Percentiles rank a stretch among this genome's conserved stretches.
Evolutionary conservation across 192 early-diverging fungal species (phyloP).

Genomic region (Cladochytrium replicatum): DNA sequence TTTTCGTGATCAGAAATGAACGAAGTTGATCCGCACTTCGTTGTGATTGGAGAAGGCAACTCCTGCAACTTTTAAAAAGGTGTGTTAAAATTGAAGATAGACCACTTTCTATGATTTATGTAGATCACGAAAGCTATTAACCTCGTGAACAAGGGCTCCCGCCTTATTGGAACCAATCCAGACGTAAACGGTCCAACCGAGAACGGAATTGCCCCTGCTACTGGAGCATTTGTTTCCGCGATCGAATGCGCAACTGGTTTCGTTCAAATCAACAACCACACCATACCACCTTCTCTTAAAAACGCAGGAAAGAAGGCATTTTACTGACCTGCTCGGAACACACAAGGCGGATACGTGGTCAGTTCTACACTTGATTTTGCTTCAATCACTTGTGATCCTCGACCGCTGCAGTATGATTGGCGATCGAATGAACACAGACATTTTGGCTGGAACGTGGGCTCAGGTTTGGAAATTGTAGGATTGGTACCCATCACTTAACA

Average conservation of each 20-base stretch:
- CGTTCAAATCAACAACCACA: no score
- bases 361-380: no score
- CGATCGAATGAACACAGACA: slow-evolving; percentile 60
- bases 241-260: slow-evolving; percentile 47
- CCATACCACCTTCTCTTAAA: no score
- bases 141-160: slow-evolving; percentile 41
- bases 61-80: slow-evolving; percentile 42
- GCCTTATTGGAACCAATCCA: slow-evolving; percentile 55
- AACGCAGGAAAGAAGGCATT: no score
- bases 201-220: slow-evolving; percentile 37
- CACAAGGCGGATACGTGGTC: no score
- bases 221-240: slow-evolving; percentile 45
- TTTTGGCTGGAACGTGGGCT: slow-evolving; percentile 47
- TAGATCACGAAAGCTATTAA: slow-evolving; percentile 41
- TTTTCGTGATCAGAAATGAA: no score
- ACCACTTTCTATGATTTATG: background rate
- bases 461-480: slow-evolving; percentile 25
- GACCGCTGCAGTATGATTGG: slow-evolving; percentile 59
- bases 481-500: background rate
- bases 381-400: no score
- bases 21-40: slow-evolving; percentile 52
- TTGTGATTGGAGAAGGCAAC: slow-evolving; percentile 49
- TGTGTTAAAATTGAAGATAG: background rate
- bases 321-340: no score
- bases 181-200: slow-evolving; percentile 44